phyloP scores from a whole-genome alignment of 2,329 filamentous ascomycete species.

The Sordariomycetes sp. region DNA sequence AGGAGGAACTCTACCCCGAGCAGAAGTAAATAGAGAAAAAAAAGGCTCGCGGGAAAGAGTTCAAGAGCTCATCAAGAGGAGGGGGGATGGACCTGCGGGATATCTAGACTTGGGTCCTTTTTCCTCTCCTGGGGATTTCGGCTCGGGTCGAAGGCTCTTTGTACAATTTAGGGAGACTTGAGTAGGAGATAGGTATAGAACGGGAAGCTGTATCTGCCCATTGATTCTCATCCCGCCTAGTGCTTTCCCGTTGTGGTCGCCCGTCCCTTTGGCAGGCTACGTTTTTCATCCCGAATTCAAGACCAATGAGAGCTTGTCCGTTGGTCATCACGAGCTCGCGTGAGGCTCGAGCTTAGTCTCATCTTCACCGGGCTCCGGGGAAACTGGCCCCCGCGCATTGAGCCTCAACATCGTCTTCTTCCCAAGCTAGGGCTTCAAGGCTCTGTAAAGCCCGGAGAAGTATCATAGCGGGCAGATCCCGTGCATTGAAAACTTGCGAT shows the following conservation, averaged over 20 bases:
- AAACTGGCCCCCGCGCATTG: too few species aligned
- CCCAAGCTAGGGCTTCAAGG: too few species aligned
- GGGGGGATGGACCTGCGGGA: background rate
- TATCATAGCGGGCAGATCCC: too few species aligned
- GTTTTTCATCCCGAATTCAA: background rate
- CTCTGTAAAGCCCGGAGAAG: too few species aligned
- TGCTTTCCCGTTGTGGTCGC: background rate
- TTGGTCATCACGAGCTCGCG: too few species aligned
- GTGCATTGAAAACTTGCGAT: too few species aligned
- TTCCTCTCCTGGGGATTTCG: background rate
- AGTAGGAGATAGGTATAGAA: background rate
- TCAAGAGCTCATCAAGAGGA: background rate
- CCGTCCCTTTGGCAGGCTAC: background rate
- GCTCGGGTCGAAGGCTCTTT: background rate
- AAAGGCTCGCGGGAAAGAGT: background rate
- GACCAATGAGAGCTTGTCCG: too few species aligned
- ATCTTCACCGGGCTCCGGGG: too few species aligned
- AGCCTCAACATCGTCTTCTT: too few species aligned
- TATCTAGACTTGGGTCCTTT: background rate
- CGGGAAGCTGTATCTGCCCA: background rate
- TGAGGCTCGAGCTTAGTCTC: too few species aligned
- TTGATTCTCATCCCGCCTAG: background rate
- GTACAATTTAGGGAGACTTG: background rate
- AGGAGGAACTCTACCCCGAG: slow-evolving; percentile 84
- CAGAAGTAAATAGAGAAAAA: slow-evolving; percentile 14